Evolutionary conservation across 371 early-diverging fungal species (phyloP), one percentile per base, ranked within the genome.

Genomic region (Rhizopus arrhizus): DNA sequence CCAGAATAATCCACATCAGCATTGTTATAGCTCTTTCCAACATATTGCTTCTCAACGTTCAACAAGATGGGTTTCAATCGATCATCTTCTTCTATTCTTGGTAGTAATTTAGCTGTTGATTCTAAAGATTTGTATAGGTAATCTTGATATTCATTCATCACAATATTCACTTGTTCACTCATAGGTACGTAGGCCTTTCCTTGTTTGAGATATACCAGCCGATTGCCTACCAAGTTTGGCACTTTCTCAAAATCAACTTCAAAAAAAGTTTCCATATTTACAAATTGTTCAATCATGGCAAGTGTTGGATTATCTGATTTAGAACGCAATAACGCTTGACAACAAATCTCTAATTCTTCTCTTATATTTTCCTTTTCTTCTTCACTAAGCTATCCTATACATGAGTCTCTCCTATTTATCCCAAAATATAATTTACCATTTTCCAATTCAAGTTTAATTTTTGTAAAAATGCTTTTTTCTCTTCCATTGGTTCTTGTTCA

Each of bases 81-180:
- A 63, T 95, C 94, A 66, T 97, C 96, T 71, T 96, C 95, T 60
- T 95, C 96, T 86, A 97, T 82, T 43, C 89, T 80, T 45, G 95
- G 94, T 59, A 97, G 69, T 7, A 89, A 83, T 61, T 85, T 84
- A 32, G 89, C 85, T 4, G 91, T 63, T 12, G 57, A 45, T 38
- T 63, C 58, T 12, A 64, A 29, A 3, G 50, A 36, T 16, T 29
- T 40, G 8, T 48, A 31, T 3, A 98, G 75, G 33, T 71, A 72
- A 13, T 78, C 66, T 35, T 84, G 85, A 70, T 91, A 98, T 58
- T 93, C 92, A 46, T 84, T 84, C 57, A 92, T 74, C 12, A 96
- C 85, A 53, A 98, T 75, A 29, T 86, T 77, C 11, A 87, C 66
- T 43, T 89, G 87, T 41, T 95, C 91, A 9, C 67, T 58, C 70